Evolutionary conservation across 345 rosid genomes (phyloP), one percentile per base, ranked within the genome.

Genomic region (Balakata baccata): DNA sequence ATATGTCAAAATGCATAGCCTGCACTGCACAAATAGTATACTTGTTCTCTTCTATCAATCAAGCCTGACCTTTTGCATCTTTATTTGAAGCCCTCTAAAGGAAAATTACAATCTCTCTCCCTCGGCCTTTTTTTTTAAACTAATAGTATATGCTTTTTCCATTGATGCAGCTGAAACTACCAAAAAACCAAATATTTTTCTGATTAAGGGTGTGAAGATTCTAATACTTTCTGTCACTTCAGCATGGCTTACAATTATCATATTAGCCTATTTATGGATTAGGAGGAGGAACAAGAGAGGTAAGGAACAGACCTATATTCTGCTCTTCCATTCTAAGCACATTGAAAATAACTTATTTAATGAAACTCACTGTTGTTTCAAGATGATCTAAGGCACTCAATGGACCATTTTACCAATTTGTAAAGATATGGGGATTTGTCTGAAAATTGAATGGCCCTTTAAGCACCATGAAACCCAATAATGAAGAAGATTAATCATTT

Each of bases 241-340:
- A 37, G 47, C 20, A 64, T 63, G 47, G 49, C 10, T 63, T 12
- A 50, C 68, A 7, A 7, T 73, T 39, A 5, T 64, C n/a, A 17
- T 18, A 4, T 18, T 41, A 13, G 29, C 43, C 25, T 51, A 37
- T n/a, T 73, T 66, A 57, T 25, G 56, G 52, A 18, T 50, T 43
- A 63, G 56, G 46, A 73, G 69, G 23, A 73, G n/a, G 11, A 63
- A 5, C 51, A 62, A 7, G 38, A 63, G 38, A 49, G 75, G 75
- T 72, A 51, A 47, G 22, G 18, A 49, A 66, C 38, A 61, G 13
- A 17, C 9, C 49, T 0, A 61, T 6, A 11, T 39, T 51, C 12
- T 59, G 73, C 37, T 23, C 12, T 64, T 22, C 14, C 7, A 1
- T 66, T 58, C 10, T 38, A 39, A 39, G 45, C 11, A 37, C 43